Base-by-base conservation (phyloP, 2,329 filamentous ascomycete genomes). In the Apiospora koreana region DNA sequence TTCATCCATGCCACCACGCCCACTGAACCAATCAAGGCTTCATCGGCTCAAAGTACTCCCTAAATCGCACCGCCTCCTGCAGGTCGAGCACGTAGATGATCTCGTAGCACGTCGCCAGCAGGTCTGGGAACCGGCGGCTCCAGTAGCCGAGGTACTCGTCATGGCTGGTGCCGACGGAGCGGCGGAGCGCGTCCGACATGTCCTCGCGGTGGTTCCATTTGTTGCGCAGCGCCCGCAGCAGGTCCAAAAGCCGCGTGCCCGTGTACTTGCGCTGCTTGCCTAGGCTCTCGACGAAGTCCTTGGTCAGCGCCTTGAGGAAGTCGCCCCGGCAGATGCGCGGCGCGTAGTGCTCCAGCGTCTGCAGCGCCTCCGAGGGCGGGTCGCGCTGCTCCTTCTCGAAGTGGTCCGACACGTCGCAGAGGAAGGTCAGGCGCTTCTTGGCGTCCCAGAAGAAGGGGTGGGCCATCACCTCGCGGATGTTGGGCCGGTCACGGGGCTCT, bases 171-270 rank as follows among this genome's bases (percentile, higher is more conserved):
- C 94, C 94, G 0, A 97, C 93, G 41, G 81, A 79, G 72, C 84
- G 84, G 76, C 88, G 95, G 73, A 97, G 87, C 66, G 89, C 83
- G 18, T 95, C 93, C 8, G 93, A 88, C 93, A 99, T 95, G 80
- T 99, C 96, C 77, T 97, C 95, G 79, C 98, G 99, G 79, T 99
- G 96, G 74, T 98, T 97, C 76, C 93, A 93, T 88, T 99, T 99
- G 82, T 99, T 99, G 31, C 96, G 87, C 69, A 99, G 84, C 1
- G 95, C 96, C 1, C 96, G 89, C 25, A 99, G 83, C 28, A 99
- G 86, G 81, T 99, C 96, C 69, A 99, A 83, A 78, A 99, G 88
- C 65, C 90, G 89, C 1, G 89, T 88, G 0, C 95, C 95, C 0
- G 93, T 96, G 81, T 99, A 99, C 81, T 97, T 98, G 77, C 95